These are phyloP conservation scores for Hygrocybe coccinea DNA, from an alignment of 768 basidiomycete genomes.

Conservation along the genomic window DNA sequence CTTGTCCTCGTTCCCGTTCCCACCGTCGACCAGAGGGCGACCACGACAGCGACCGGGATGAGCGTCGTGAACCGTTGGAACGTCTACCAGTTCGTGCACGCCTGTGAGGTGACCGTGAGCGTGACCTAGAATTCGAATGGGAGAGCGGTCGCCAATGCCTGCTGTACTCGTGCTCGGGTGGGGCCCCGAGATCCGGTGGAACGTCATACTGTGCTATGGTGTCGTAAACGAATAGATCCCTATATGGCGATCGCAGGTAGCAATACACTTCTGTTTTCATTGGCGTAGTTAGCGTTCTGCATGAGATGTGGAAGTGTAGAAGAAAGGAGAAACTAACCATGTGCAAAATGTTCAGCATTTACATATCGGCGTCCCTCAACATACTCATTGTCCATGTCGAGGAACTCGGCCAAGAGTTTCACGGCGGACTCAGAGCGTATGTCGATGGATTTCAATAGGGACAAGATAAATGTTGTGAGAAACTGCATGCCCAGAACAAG, in stretches of 20 bases:
- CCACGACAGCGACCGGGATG: constrained; percentile 28
- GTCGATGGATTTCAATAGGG: constrained; percentile 89
- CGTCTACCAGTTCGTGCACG: constrained; percentile 1
- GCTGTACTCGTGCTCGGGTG: constrained; percentile 26
- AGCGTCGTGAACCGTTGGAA: constrained; percentile 11
- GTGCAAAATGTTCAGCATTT: constrained; percentile 91
- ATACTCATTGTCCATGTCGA: constrained; percentile 70
- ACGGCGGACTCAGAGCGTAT: constrained; percentile 87
- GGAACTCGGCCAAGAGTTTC: constrained; percentile 78
- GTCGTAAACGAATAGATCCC: constrained; percentile 80
- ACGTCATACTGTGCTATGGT: constrained; percentile 72
- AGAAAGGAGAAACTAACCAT: constrained; percentile 52
- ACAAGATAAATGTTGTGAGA: constrained; percentile 81
- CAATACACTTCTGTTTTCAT: constrained; percentile 69
- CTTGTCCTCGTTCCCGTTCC: constrained; percentile 3
- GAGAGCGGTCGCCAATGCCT: constrained; percentile 25
- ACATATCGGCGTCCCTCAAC: constrained; percentile 50
- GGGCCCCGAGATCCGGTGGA: constrained; percentile 40
- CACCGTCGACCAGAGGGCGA: constrained; percentile 31
- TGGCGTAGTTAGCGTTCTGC: background rate
- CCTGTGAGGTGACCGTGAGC: constrained; percentile 19
- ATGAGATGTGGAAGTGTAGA: background rate
- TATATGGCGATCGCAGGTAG: constrained; percentile 84
- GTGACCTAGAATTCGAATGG: constrained; percentile 10
- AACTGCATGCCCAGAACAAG: constrained; percentile 48